These are phyloP conservation scores for Yamagishiella unicocca DNA, from an alignment of 139 green algal species.

Conservation along the genomic window DNA sequence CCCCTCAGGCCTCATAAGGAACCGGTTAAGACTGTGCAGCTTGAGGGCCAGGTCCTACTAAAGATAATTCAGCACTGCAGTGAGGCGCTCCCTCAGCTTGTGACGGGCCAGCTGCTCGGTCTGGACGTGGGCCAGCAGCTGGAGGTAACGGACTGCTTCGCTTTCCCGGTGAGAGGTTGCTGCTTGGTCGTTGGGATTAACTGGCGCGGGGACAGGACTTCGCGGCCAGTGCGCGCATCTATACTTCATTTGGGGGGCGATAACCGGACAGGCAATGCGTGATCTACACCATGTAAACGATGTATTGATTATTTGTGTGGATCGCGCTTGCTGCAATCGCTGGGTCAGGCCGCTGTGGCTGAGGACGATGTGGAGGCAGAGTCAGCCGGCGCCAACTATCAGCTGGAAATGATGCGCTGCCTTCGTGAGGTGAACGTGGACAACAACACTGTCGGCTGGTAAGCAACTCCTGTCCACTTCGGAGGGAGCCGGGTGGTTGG, in stretches of 20 bases:
- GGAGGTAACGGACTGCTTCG: constrained; percentile 98
- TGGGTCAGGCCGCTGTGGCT: constrained; percentile 36
- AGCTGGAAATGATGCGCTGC: constrained; percentile 99
- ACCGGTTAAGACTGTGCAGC: constrained; percentile 76
- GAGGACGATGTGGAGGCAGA: constrained; percentile 73
- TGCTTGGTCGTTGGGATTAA: not conserved
- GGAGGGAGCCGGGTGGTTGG: too few species aligned
- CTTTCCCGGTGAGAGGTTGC: constrained; percentile 88
- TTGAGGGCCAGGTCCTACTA: constrained; percentile 87
- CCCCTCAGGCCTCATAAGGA: constrained; percentile 46
- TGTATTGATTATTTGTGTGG: too few species aligned
- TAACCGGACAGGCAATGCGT: too few species aligned
- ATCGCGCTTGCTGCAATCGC: too few species aligned
- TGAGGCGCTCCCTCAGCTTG: constrained; percentile 79
- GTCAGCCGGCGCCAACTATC: constrained; percentile 83
- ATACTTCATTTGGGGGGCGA: too few species aligned
- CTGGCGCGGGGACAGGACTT: too few species aligned
- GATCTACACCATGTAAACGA: too few species aligned
- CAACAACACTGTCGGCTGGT: constrained; percentile 99
- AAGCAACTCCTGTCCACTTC: not conserved
- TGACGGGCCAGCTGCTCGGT: constrained; percentile 97
- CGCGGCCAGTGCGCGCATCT: too few species aligned
- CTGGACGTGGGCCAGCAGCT: constrained; percentile 96
- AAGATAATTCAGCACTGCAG: constrained; percentile 98
- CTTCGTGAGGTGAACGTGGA: constrained; percentile 98